phyloP scores from a whole-genome alignment of 495 filamentous ascomycete genomes.

The Pyronema omphalodes region DNA sequence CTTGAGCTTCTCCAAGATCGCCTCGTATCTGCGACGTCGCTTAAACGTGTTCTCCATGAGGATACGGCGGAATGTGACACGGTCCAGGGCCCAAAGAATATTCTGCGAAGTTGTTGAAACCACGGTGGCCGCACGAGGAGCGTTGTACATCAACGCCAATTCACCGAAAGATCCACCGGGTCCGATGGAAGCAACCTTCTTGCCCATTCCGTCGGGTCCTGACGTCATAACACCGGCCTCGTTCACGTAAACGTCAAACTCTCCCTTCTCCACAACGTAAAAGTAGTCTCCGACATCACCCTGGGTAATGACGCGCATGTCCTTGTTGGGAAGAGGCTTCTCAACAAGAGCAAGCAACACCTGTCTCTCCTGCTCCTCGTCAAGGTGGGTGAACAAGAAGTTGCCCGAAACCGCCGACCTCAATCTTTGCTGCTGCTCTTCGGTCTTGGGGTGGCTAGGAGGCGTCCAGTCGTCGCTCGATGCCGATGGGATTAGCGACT shows the following conservation, averaged over 20 bases:
- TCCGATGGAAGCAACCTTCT: slow-evolving; percentile 62
- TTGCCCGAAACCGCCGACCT: slow-evolving; percentile 68
- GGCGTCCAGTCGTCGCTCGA: slow-evolving; percentile 78
- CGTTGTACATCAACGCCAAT: slow-evolving; percentile 95
- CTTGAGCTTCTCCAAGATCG: slow-evolving; percentile 88
- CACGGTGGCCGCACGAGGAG: slow-evolving; percentile 90
- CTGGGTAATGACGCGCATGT: slow-evolving; percentile 72
- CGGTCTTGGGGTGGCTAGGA: slow-evolving; percentile 61
- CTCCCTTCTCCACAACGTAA: slow-evolving; percentile 83
- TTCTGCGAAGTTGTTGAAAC: slow-evolving; percentile 60
- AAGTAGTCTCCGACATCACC: slow-evolving; percentile 95
- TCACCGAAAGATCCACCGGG: slow-evolving; percentile 95
- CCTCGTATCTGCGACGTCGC: slow-evolving; percentile 88
- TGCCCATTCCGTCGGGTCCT: slow-evolving; percentile 67
- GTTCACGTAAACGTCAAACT: slow-evolving; percentile 86
- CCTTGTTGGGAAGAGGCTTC: slow-evolving; percentile 86
- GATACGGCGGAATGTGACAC: slow-evolving; percentile 91
- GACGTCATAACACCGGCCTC: slow-evolving; percentile 56
- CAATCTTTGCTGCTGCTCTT: slow-evolving; percentile 61
- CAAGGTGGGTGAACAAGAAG: slow-evolving; percentile 86
- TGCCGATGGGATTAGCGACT: slow-evolving; percentile 78
- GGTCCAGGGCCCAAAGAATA: slow-evolving; percentile 85
- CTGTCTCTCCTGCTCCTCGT: slow-evolving; percentile 73
- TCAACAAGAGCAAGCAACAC: slow-evolving; percentile 84
- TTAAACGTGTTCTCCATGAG: slow-evolving; percentile 97